phyloP scores from a whole-genome alignment of 2,329 filamentous ascomycete genomes.

The Lecanicillium sp. region DNA sequence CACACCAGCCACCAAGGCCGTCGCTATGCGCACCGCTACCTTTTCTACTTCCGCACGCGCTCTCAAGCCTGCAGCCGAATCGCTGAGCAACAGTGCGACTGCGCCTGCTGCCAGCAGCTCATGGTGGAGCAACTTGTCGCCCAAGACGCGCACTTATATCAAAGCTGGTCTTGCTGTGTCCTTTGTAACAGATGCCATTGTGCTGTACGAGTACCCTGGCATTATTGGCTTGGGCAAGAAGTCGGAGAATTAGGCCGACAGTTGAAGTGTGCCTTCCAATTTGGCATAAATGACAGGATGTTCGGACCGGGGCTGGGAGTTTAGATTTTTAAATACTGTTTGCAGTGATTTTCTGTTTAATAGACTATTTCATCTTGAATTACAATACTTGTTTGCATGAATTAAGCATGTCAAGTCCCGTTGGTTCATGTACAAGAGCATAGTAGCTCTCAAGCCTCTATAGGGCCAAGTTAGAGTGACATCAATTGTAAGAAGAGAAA shows the following conservation, averaged over 20 bases:
- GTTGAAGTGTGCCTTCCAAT: no score
- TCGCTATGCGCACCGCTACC: constrained; percentile 1
- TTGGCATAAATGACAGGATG: no score
- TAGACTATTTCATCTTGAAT: no score
- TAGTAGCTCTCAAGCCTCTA: no score
- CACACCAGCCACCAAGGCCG: not conserved
- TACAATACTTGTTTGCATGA: no score
- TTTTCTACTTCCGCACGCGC: constrained; percentile 2
- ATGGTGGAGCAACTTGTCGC: constrained; percentile 6
- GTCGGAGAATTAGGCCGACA: not conserved
- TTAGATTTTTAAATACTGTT: no score
- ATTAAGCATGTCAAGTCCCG: no score
- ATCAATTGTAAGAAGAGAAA: no score
- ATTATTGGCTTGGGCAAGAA: constrained; percentile 1
- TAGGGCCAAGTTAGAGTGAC: no score
- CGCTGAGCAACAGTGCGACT: not conserved
- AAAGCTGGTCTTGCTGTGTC: constrained; percentile 1
- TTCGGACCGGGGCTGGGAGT: no score
- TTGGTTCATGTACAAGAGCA: no score
- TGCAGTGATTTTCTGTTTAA: no score
- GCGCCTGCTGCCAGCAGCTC: not conserved
- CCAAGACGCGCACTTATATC: constrained; percentile 6
- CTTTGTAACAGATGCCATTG: constrained; percentile 2
- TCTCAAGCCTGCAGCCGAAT: not conserved
- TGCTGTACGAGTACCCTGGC: constrained; percentile 5